phyloP scores from a whole-genome alignment of 2,329 filamentous ascomycete species.

The Colletotrichum falcatum region DNA sequence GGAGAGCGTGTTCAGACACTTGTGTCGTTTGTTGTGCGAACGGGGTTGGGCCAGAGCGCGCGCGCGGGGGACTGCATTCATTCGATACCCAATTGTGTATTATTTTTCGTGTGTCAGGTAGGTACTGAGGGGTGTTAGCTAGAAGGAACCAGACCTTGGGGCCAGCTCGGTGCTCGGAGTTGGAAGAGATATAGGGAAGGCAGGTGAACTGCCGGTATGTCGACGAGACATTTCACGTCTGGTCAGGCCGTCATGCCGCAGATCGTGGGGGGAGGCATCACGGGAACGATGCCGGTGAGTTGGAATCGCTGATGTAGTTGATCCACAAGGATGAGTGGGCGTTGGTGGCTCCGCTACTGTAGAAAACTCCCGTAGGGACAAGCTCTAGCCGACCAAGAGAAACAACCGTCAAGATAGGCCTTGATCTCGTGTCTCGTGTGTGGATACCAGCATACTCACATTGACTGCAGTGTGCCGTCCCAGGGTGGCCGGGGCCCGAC shows the following conservation, averaged over 20 bases:
- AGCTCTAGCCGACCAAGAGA: slow-evolving; percentile 1
- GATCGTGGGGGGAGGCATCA: slow-evolving; percentile 1
- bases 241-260: slow-evolving; percentile 4
- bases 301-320: slow-evolving; percentile 4
- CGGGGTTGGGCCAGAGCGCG: slow-evolving; percentile 20
- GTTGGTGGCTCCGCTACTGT: slow-evolving; percentile 7
- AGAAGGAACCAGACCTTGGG: background rate
- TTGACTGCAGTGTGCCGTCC: background rate
- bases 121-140: background rate
- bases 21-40: slow-evolving; percentile 25
- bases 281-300: slow-evolving; percentile 16
- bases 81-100: slow-evolving; percentile 38
- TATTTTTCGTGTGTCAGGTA: slow-evolving; percentile 28
- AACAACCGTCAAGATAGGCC: slow-evolving; percentile 11
- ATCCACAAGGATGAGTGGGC: background rate
- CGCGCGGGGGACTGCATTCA: slow-evolving; percentile 24
- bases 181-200: background rate
- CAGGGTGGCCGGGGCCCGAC: background rate
- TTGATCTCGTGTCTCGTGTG: too few species aligned
- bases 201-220: slow-evolving; percentile 11
- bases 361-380: slow-evolving; percentile 22
- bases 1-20: slow-evolving; percentile 16
- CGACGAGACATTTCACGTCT: slow-evolving; percentile 14
- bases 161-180: slow-evolving; percentile 25
- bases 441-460: background rate